Percentiles rank a stretch among this genome's conserved stretches.
Evolutionary conservation across 2,329 filamentous ascomycete genomes (phyloP).

Genomic region (Metarhizium robertsii): DNA sequence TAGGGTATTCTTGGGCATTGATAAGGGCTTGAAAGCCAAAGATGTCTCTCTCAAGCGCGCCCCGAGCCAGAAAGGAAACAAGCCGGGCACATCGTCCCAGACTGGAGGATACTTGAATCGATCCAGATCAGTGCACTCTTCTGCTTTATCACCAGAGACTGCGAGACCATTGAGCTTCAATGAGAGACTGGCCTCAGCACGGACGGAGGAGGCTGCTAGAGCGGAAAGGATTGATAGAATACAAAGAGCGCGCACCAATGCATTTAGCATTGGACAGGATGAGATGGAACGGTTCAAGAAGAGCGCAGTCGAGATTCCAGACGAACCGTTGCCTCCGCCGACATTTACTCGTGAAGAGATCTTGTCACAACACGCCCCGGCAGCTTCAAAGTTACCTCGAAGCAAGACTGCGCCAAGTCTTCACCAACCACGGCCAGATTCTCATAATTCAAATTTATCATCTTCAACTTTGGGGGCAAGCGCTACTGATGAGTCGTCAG

Average conservation of each 20-base stretch:
- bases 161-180: slow-evolving; percentile 58
- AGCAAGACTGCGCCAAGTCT: slow-evolving; percentile 33
- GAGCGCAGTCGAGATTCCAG: slow-evolving; percentile 44
- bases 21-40: slow-evolving; percentile 71
- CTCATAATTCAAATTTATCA: slow-evolving; percentile 10
- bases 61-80: slow-evolving; percentile 32
- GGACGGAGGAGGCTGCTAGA: slow-evolving; percentile 42
- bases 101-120: slow-evolving; percentile 34
- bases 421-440: slow-evolving; percentile 10
- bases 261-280: slow-evolving; percentile 47
- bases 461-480: slow-evolving; percentile 1
- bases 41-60: slow-evolving; percentile 80
- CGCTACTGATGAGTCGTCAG: slow-evolving; percentile 7
- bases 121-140: slow-evolving; percentile 28
- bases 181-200: slow-evolving; percentile 70
- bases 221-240: slow-evolving; percentile 43
- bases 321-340: slow-evolving; percentile 36
- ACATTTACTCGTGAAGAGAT: slow-evolving; percentile 58
- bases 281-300: slow-evolving; percentile 53
- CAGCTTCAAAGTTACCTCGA: slow-evolving; percentile 24
- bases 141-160: slow-evolving; percentile 16
- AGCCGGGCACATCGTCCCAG: slow-evolving; percentile 11
- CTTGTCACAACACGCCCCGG: slow-evolving; percentile 22
- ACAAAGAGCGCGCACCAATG: slow-evolving; percentile 40
- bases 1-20: slow-evolving; percentile 74